Base-by-base conservation (phyloP, 306 rosid genomes). In the Gastrolobium villosum region DNA sequence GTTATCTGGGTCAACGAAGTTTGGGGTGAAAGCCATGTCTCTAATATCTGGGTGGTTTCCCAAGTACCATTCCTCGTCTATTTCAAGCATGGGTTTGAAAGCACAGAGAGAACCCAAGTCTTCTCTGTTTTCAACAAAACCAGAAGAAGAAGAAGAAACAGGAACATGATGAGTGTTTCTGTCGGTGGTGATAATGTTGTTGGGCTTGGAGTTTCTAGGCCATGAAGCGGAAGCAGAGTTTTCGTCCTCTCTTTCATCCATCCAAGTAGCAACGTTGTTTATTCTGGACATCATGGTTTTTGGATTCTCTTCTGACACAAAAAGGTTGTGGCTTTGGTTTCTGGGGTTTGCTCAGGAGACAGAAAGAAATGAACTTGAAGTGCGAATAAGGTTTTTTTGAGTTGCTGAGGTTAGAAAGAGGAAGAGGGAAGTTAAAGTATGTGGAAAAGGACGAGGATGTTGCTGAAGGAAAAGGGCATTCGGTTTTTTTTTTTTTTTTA, bases 51-150 rank as follows among this genome's bases (percentile, higher is more conserved):
- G 89, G 56, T 79, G 68, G 75, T 79, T 80, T n/a, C 77, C 49
- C 54, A 90, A 52, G 74, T 81, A 94, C 97, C 97, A 94, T 32
- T 94, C 97, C 1, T 84, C 90, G 26, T 90, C 91, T 3, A 82
- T 59, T 31, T 82, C 82, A 6, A 92, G 85, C 87, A 92, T 94
- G 63, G 96, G 88, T 49, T 94, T 88, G 76, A 87, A 87, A 52
- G 84, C 52, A 4, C 93, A 84, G 2, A 90, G 75, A n/a, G 90
- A 86, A 36, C 65, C 87, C 80, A 87, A 54, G 1, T 79, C 87
- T 56, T 81, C 81, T 32, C 78, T 82, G 50, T 65, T 86, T 13
- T 78, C 70, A 39, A 68, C 67, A 9, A 68, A 48, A 59, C 44
- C 59, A 50, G 66, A 32, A 61, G 39, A 1, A n/a, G 20, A 8